Conservation (phyloP, 2,329 filamentous ascomycete species). For the Sclerotinia borealis region DNA sequence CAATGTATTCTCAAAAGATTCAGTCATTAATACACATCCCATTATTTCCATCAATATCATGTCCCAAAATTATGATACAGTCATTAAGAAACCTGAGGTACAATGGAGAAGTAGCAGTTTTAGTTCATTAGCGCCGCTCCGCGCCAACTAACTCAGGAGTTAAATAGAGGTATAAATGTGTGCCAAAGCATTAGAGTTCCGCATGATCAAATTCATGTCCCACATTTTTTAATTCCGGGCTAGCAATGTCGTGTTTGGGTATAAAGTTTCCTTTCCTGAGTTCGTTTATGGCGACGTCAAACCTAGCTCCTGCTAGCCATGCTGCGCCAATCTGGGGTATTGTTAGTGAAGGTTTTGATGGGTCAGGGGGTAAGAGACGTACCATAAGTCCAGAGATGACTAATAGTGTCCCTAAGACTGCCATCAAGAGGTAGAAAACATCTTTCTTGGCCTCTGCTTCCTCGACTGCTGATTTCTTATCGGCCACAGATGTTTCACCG, state of each 20-base stretch:
- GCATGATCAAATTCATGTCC: slow-evolving; percentile 26
- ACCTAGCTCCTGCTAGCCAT: slow-evolving; percentile 74
- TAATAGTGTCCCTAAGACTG: slow-evolving; percentile 62
- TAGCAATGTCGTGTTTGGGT: slow-evolving; percentile 24
- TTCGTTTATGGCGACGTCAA: slow-evolving; percentile 62
- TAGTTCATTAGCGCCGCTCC: background rate
- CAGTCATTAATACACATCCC: background rate
- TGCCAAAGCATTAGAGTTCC: slow-evolving; percentile 21
- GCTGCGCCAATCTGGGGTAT: slow-evolving; percentile 62
- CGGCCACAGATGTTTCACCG: slow-evolving; percentile 32
- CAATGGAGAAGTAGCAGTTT: slow-evolving; percentile 9
- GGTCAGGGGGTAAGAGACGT: slow-evolving; percentile 25
- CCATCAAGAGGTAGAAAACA: slow-evolving; percentile 56
- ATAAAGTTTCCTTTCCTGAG: slow-evolving; percentile 41
- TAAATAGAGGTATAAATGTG: background rate
- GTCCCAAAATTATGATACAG: background rate
- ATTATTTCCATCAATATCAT: slow-evolving; percentile 4
- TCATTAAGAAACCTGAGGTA: slow-evolving; percentile 2
- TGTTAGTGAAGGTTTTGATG: slow-evolving; percentile 22
- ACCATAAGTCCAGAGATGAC: slow-evolving; percentile 77
- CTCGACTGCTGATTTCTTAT: slow-evolving; percentile 40
- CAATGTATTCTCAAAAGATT: background rate
- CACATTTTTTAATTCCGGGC: slow-evolving; percentile 26
- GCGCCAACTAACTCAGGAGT: background rate
- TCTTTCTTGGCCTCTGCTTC: slow-evolving; percentile 52